Evolutionary conservation across 83 land plant species (phyloP).

Genomic region (Diphasiastrum complanatum): DNA sequence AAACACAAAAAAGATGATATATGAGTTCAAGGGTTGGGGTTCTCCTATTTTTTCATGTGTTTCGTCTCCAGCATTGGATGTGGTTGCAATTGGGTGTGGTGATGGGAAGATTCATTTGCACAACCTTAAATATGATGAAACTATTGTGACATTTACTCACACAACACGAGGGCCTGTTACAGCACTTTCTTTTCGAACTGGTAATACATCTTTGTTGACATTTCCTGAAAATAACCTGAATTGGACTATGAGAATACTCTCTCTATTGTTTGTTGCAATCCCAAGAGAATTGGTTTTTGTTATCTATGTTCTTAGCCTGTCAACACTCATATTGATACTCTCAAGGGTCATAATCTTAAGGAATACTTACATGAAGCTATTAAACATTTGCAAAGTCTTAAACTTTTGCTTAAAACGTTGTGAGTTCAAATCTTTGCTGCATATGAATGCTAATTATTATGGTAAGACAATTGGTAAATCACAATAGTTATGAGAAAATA

Average conservation of each 20-base stretch:
- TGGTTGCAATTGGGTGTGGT: constrained; percentile 85
- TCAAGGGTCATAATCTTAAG: no score
- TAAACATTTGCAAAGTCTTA: no score
- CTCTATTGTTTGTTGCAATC: no score
- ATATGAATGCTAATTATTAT: no score
- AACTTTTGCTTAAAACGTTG: no score
- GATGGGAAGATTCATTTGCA: constrained; percentile 89
- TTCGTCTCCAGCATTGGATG: constrained; percentile 91
- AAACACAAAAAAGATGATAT: constrained; percentile 61
- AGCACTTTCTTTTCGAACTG: constrained; percentile 81
- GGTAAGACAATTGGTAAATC: no score
- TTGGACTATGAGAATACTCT: not conserved
- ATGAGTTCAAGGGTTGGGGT: constrained; percentile 87
- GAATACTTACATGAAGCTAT: no score
- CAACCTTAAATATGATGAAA: constrained; percentile 76
- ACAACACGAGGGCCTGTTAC: constrained; percentile 78
- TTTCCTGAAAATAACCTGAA: not conserved
- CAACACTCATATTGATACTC: no score
- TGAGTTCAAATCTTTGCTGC: no score
- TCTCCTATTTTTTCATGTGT: constrained; percentile 67
- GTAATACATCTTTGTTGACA: constrained; percentile 21
- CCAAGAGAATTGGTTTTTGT: no score
- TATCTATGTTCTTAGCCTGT: no score
- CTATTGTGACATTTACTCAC: constrained; percentile 64
- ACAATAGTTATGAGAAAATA: no score